Conservation (phyloP, 805 yeast genomes). For the Saturnispora gosingensis region DNA sequence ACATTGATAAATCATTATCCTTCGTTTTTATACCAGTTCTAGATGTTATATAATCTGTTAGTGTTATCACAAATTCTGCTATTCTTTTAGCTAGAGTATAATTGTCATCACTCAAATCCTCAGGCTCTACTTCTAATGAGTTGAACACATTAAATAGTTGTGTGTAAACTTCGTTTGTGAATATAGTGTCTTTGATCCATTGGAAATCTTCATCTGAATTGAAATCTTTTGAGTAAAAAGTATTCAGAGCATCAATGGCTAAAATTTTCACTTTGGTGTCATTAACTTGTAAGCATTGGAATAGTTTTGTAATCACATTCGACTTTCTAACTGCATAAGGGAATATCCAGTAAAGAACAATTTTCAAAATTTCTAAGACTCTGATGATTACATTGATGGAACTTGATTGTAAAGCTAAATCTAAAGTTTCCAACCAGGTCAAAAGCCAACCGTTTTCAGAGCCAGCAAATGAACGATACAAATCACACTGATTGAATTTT, state of each 20-base stretch:
- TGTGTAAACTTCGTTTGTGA: conserved; percentile 61
- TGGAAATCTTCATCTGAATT: conserved; percentile 59
- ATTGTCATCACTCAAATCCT: conserved; percentile 58
- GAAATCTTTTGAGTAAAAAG: conserved; percentile 73
- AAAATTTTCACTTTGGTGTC: conserved; percentile 66
- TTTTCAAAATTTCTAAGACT: conserved; percentile 72
- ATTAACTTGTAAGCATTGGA: conserved; percentile 44
- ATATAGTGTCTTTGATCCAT: conserved; percentile 70
- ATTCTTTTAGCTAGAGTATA: conserved; percentile 82
- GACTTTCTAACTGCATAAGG: conserved; percentile 64
- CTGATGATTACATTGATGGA: conserved; percentile 36
- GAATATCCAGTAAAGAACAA: conserved; percentile 85
- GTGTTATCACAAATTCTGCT: conserved; percentile 85
- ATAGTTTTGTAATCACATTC: conserved; percentile 54
- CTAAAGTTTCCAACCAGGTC: conserved; percentile 55
- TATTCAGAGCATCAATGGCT: conserved; percentile 86
- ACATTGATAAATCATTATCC: conserved; percentile 54
- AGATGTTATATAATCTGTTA: conserved; percentile 61
- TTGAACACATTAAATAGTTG: conserved; percentile 57
- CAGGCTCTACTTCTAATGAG: conserved; percentile 51
- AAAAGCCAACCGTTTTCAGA: conserved; percentile 80
- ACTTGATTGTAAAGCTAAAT: conserved; percentile 32
- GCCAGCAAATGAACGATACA: conserved; percentile 54
- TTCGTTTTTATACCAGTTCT: conserved; percentile 28
- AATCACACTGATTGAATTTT: conserved; percentile 59